Evolutionary conservation across 768 basidiomycete species (phyloP).

Genomic region (Suillus hirtellus): DNA sequence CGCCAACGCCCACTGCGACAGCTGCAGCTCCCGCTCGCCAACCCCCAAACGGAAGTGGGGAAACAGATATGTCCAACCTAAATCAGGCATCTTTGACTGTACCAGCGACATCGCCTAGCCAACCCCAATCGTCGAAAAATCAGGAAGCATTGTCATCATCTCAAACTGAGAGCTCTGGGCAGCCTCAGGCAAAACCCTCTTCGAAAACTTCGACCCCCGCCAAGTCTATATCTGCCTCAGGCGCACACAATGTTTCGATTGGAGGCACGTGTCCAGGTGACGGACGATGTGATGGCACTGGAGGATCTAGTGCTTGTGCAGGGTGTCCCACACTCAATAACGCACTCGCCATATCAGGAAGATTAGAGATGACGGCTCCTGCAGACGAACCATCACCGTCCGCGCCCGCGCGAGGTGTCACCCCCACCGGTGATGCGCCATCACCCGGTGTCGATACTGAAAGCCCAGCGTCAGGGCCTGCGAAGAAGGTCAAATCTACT

Average conservation of each 20-base stretch:
- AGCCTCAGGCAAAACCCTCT: conserved; percentile 27
- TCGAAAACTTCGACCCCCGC: conserved; percentile 28
- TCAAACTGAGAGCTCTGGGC: conserved; percentile 27
- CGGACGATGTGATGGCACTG: conserved; percentile 96
- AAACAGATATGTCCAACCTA: conserved; percentile 38
- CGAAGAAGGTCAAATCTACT: conserved; percentile 37
- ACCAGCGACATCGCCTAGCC: conserved; percentile 21
- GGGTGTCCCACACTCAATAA: conserved; percentile 99
- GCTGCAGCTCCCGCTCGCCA: conserved; percentile 32
- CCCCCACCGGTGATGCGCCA: conserved; percentile 36
- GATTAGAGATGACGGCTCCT: conserved; percentile 37
- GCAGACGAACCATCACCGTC: conserved; percentile 24
- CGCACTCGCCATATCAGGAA: conserved; percentile 48
- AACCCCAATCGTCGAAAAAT: conserved; percentile 33
- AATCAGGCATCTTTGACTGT: conserved; percentile 37
- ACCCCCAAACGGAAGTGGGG: conserved; percentile 34
- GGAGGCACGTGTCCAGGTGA: conserved; percentile 95
- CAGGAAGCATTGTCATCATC: conserved; percentile 28
- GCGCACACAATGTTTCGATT: conserved; percentile 32
- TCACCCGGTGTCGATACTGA: conserved; percentile 33
- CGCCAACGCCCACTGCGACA: conserved; percentile 35
- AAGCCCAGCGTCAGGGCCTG: conserved; percentile 27
- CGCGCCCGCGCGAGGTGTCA: conserved; percentile 19
- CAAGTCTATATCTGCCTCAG: conserved; percentile 30
- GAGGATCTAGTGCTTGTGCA: conserved; percentile 88